Conservation (phyloP, 2,329 filamentous ascomycete genomes). For the Claviceps sp. region DNA sequence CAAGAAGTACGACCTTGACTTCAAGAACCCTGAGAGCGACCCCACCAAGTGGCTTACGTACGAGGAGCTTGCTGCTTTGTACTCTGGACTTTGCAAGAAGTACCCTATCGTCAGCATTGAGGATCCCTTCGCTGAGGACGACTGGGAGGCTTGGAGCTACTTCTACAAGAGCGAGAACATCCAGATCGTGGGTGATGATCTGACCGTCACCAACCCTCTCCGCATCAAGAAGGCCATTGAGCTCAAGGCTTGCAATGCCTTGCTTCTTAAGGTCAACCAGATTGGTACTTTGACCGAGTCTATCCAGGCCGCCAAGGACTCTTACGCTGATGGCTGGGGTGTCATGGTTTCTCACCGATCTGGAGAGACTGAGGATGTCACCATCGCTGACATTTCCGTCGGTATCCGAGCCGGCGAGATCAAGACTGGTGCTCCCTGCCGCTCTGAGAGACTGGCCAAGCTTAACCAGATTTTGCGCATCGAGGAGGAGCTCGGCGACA, state of each 20-base stretch:
- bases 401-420: slow-evolving; percentile 95
- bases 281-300: slow-evolving; percentile 98
- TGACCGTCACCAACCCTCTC: slow-evolving; percentile 97
- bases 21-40: slow-evolving; percentile 99
- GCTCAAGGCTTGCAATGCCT: slow-evolving; percentile 95
- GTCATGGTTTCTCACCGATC: slow-evolving; percentile 99
- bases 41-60: slow-evolving; percentile 96
- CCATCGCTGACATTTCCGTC: slow-evolving; percentile 95
- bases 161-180: slow-evolving; percentile 99
- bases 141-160: slow-evolving; percentile 99
- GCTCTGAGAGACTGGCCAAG: slow-evolving; percentile 97
- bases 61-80: slow-evolving; percentile 87
- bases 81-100: slow-evolving; percentile 77
- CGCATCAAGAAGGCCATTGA: slow-evolving; percentile 99
- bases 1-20: slow-evolving; percentile 99
- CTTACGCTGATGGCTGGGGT: slow-evolving; percentile 88
- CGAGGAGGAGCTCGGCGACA: slow-evolving; percentile 92
- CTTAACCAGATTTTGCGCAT: slow-evolving; percentile 99
- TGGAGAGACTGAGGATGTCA: slow-evolving; percentile 98
- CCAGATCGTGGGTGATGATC: slow-evolving; percentile 96
- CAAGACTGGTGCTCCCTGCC: slow-evolving; percentile 93
- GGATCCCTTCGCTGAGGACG: slow-evolving; percentile 98
- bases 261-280: slow-evolving; percentile 99
- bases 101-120: slow-evolving; percentile 99
- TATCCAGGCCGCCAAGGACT: slow-evolving; percentile 98